Percentiles rank a stretch among this genome's conserved stretches.
Evolutionary conservation across 2,329 filamentous ascomycete genomes (phyloP).

Genomic region (Bisporella sp.): DNA sequence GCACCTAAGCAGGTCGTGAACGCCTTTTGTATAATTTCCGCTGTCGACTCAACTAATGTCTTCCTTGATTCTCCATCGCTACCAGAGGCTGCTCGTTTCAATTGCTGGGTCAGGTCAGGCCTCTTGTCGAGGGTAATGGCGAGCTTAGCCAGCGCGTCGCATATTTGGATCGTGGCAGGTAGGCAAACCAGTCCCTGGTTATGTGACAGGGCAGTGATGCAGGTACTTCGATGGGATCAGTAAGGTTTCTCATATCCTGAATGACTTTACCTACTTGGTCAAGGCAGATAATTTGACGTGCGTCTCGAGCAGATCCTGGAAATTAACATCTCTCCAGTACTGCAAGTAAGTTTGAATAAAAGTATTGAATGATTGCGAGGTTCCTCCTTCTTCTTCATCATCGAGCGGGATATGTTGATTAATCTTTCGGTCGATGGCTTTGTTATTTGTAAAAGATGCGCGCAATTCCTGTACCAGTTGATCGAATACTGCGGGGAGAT

Average conservation of each 20-base stretch:
- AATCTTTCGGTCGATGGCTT: slow-evolving; percentile 56
- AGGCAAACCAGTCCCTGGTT: slow-evolving; percentile 74
- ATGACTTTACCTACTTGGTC: slow-evolving; percentile 57
- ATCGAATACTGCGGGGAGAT: slow-evolving; percentile 59
- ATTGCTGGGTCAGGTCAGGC: slow-evolving; percentile 66
- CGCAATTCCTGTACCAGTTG: slow-evolving; percentile 63
- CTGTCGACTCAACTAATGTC: slow-evolving; percentile 77
- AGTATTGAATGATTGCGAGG: slow-evolving; percentile 69
- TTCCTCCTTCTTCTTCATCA: slow-evolving; percentile 54
- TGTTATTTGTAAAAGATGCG: slow-evolving; percentile 40
- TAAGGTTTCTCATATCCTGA: background rate
- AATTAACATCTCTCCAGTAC: slow-evolving; percentile 75
- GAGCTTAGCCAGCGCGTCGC: slow-evolving; percentile 70
- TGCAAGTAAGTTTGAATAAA: slow-evolving; percentile 78
- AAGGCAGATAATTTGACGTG: slow-evolving; percentile 69
- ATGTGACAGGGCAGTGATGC: slow-evolving; percentile 74
- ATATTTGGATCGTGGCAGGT: slow-evolving; percentile 75
- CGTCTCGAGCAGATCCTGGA: slow-evolving; percentile 65
- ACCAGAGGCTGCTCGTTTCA: slow-evolving; percentile 42
- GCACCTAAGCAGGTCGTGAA: slow-evolving; percentile 88
- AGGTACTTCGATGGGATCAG: slow-evolving; percentile 49
- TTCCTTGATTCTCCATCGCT: slow-evolving; percentile 63
- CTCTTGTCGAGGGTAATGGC: slow-evolving; percentile 78
- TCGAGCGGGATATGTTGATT: slow-evolving; percentile 58
- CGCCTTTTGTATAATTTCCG: slow-evolving; percentile 82